Percentiles rank a stretch among this genome's conserved stretches.
These are phyloP conservation scores for Prunus dulcis DNA, from an alignment of 306 rosid genomes.

Conservation along the genomic window DNA sequence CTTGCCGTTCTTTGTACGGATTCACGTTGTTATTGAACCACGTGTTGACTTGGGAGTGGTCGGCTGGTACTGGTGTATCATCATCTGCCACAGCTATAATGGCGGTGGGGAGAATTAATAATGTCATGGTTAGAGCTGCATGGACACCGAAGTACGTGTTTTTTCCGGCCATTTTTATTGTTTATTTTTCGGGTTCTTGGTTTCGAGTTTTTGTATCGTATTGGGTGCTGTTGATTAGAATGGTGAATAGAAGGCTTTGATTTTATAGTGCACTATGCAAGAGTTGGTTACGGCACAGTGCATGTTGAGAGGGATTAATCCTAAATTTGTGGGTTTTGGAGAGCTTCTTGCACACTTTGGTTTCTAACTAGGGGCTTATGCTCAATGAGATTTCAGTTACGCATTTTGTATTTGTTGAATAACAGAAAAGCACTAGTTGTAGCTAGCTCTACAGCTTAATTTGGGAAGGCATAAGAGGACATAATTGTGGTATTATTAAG, in stretches of 20 bases:
- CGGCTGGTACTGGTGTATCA: slow-evolving; percentile 15
- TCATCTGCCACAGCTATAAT: slow-evolving; percentile 24
- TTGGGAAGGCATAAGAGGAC: too few relatives aligned
- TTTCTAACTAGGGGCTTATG: too few relatives aligned
- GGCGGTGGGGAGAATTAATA: not conserved
- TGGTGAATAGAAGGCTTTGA: not conserved
- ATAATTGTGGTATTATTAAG: too few relatives aligned
- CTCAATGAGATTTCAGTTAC: too few relatives aligned
- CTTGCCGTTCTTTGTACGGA: not conserved
- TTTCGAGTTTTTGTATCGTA: not conserved
- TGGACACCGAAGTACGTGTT: not conserved
- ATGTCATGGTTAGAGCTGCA: slow-evolving; percentile 1
- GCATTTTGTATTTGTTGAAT: too few relatives aligned
- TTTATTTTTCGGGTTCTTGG: not conserved
- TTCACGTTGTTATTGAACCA: slow-evolving; percentile 45
- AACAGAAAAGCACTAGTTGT: too few relatives aligned
- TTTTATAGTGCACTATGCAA: too few relatives aligned
- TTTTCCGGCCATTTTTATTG: slow-evolving; percentile 27
- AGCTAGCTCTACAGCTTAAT: too few relatives aligned
- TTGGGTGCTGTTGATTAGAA: not conserved
- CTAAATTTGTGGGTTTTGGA: too few relatives aligned
- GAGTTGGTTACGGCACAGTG: too few relatives aligned
- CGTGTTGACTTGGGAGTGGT: slow-evolving; percentile 6
- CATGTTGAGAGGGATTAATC: too few relatives aligned
- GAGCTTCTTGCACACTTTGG: too few relatives aligned